A percentile compares a stretch with the other conserved stretches of the same genome.
phyloP scores from a whole-genome alignment of 1,139 yeast genomes.

The Pichia terricola region DNA sequence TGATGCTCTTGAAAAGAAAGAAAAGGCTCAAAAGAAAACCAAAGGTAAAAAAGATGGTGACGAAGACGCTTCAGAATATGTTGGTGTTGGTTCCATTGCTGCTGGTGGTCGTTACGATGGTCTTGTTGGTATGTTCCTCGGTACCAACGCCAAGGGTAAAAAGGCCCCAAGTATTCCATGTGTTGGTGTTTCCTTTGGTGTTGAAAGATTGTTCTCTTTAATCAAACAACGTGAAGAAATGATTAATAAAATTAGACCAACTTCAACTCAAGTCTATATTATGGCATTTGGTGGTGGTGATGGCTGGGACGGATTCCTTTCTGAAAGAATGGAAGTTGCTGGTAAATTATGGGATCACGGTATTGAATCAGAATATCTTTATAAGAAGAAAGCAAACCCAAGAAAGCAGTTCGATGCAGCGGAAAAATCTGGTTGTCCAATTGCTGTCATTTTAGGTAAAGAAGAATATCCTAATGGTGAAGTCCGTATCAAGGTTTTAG shows the following conservation, averaged over 20 bases:
- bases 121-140: constrained; percentile 92
- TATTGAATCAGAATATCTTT: constrained; percentile 80
- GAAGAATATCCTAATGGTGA: constrained; percentile 75
- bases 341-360: constrained; percentile 81
- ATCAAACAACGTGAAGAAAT: constrained; percentile 64
- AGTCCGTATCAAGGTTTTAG: constrained; percentile 76
- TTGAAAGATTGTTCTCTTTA: constrained; percentile 85
- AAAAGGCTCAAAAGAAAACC: constrained; percentile 33
- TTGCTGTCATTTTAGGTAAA: constrained; percentile 90
- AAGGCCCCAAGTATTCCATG: constrained; percentile 79
- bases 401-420: constrained; percentile 97
- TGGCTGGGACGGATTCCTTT: constrained; percentile 85
- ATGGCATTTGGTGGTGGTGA: constrained; percentile 99
- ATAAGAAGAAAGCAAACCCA: constrained; percentile 86
- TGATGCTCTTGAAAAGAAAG: constrained; percentile 59
- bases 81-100: constrained; percentile 96
- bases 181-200: constrained; percentile 94
- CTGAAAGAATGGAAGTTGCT: constrained; percentile 83
- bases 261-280: constrained; percentile 84
- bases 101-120: constrained; percentile 98
- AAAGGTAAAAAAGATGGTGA: constrained; percentile 34
- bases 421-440: constrained; percentile 82
- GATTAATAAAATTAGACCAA: constrained; percentile 55
- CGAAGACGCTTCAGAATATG: constrained; percentile 93
- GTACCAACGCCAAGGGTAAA: constrained; percentile 55